Base-by-base conservation (phyloP, 2,329 filamentous ascomycete genomes). In the Macroventuria anomochaeta region DNA sequence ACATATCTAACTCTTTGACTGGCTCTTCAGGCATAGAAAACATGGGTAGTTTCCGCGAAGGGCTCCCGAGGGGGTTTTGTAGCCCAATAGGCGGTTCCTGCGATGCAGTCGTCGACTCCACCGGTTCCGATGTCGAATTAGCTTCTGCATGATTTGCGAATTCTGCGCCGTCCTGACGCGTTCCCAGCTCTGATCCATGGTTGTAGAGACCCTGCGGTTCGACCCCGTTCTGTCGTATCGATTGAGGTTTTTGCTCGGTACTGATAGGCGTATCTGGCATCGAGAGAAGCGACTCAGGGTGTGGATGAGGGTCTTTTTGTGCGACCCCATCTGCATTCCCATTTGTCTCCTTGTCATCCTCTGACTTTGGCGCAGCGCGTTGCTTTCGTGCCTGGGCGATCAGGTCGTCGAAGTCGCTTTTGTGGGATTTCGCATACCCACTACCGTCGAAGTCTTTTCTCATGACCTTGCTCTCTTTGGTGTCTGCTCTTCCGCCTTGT, bases 401-500 rank as follows among this genome's bases (percentile, higher is more conserved):
- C 37, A 99, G 74, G 36, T 88, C 83, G 57, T 87, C 86, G 71
- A 96, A 99, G 1, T 91, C 88, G 15, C 78, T 78, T 40, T 87
- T 86, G 74, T 97, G 88, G 55, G 81, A 87, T 7, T 79, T 80
- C 20, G 88, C 86, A 88, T 93, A 96, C 0, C 85, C 88, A 1
- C 82, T 81, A 3, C 87, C 87, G 70, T 96, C 90, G 69, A 97
- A 97, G 55, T 95, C 89, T 70, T 96, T 97, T 63, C 88, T 87
- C 79, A 90, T 93, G 53, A 97, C 76, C 15, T 65, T 71, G 49
- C 64, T 62, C 73, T 76, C 57, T 58, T 76, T 34, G 72, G 72
- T 63, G 17, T 73, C 75, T 3, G 76, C 76, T 13, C 71, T 79
- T 1, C 85, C 83, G 7, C 91, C 90, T 59, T 96, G 86, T 0